These are phyloP conservation scores for Aspergillus oerlinghausenensis DNA, from an alignment of 2,329 filamentous ascomycete genomes.

Conservation along the genomic window DNA sequence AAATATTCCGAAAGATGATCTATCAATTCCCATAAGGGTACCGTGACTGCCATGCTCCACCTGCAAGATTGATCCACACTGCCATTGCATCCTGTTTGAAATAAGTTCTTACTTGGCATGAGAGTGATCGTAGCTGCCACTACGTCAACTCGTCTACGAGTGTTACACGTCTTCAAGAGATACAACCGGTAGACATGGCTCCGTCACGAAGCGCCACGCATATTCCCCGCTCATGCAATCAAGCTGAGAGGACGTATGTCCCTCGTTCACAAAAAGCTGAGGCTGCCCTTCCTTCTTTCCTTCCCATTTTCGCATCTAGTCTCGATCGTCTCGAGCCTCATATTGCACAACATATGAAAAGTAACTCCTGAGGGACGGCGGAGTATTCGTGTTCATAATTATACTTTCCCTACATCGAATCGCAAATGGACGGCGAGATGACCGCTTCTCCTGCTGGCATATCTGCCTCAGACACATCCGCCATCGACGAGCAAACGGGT, in stretches of 20 bases:
- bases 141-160: background rate
- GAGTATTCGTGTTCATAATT: background rate
- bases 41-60: no score
- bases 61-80: no score
- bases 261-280: background rate
- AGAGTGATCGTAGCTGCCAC: background rate
- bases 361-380: background rate
- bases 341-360: background rate
- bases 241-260: background rate
- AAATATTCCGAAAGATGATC: no score
- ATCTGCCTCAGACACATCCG: background rate
- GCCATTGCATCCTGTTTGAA: no score
- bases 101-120: no score
- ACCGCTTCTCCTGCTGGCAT: background rate
- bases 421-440: background rate
- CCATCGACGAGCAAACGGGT: background rate
- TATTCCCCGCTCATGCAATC: background rate
- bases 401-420: background rate
- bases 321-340: background rate
- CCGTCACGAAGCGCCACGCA: background rate
- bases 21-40: no score
- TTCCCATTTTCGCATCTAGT: background rate
- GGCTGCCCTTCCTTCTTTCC: background rate
- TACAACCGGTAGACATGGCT: background rate
- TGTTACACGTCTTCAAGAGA: background rate